These are phyloP conservation scores for Citropsis articulata DNA, from an alignment of 345 rosid genomes.

Conservation along the genomic window DNA sequence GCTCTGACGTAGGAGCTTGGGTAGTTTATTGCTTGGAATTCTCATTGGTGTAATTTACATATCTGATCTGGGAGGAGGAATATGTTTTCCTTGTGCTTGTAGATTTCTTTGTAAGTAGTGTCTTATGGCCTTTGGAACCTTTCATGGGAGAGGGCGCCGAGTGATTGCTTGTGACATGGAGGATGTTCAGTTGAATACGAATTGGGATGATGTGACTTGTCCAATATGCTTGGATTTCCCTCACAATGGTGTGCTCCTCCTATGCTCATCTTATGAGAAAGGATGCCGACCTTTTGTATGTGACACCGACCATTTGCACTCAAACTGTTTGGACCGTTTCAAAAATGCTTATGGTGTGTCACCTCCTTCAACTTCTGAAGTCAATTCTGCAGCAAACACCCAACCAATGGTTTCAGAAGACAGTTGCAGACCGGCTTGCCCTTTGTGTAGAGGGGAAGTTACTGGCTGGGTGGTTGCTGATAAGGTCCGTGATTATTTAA, in stretches of 20 bases:
- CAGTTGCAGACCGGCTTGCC: slow-evolving; percentile 62
- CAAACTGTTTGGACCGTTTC: slow-evolving; percentile 89
- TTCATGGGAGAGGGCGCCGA: slow-evolving; percentile 30
- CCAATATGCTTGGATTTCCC: slow-evolving; percentile 95
- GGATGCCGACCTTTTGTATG: slow-evolving; percentile 91
- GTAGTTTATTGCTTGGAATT: slow-evolving; percentile 7
- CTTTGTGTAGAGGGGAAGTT: slow-evolving; percentile 93
- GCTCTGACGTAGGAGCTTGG: slow-evolving; percentile 5
- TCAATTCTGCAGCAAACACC: slow-evolving; percentile 23
- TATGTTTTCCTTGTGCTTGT: slow-evolving; percentile 19
- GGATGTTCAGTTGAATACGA: slow-evolving; percentile 50
- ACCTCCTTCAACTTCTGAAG: slow-evolving; percentile 46
- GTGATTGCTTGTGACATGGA: slow-evolving; percentile 29
- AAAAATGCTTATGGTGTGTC: slow-evolving; percentile 66
- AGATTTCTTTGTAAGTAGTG: slow-evolving; percentile 19
- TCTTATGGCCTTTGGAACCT: slow-evolving; percentile 45
- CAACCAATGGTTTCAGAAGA: slow-evolving; percentile 39
- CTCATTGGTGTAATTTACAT: slow-evolving; percentile 1
- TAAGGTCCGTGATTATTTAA: slow-evolving; percentile 68
- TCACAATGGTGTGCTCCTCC: slow-evolving; percentile 86
- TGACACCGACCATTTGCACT: slow-evolving; percentile 81
- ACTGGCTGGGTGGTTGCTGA: slow-evolving; percentile 78
- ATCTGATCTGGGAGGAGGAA: slow-evolving; percentile 10
- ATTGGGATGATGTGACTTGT: slow-evolving; percentile 77
- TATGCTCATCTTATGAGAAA: slow-evolving; percentile 70